Conservation (phyloP, 768 basidiomycete genomes). For the Pisolithus orientalis region DNA sequence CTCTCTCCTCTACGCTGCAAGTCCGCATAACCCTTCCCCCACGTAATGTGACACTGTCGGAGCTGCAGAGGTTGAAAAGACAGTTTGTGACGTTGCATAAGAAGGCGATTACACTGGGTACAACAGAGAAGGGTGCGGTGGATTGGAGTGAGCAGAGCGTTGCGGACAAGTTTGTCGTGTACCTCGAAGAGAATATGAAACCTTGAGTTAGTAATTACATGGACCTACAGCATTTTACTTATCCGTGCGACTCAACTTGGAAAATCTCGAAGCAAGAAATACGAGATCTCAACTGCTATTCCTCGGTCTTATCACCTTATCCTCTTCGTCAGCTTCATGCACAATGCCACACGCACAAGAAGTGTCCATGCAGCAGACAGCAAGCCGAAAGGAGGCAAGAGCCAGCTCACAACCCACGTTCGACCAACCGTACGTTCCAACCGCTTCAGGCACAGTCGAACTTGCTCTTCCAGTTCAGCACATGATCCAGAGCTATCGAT, state of each 20-base stretch:
- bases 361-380: conserved; percentile 40
- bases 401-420: conserved; percentile 56
- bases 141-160: conserved; percentile 74
- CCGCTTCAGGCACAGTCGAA: conserved; percentile 33
- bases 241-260: too few relatives aligned
- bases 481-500: conserved; percentile 83
- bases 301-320: background rate
- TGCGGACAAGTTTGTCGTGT: conserved; percentile 58
- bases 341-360: conserved; percentile 23
- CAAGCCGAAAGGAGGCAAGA: conserved; percentile 49
- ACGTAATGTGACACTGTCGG: conserved; percentile 73
- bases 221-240: too few relatives aligned
- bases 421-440: conserved; percentile 45
- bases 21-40: conserved; percentile 57
- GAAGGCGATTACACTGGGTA: conserved; percentile 80
- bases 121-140: conserved; percentile 68
- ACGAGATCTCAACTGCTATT: background rate
- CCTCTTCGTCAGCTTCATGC: conserved; percentile 11
- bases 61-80: conserved; percentile 83
- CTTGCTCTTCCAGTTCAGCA: conserved; percentile 53
- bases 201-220: conserved; percentile 20
- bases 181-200: conserved; percentile 65
- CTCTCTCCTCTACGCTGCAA: conserved; percentile 29
- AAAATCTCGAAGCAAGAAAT: too few relatives aligned
- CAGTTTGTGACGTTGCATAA: conserved; percentile 90